Percentiles rank a stretch among this genome's conserved stretches.
phyloP scores from a whole-genome alignment of 148 eudicot species.

The Persicaria maculosa region DNA sequence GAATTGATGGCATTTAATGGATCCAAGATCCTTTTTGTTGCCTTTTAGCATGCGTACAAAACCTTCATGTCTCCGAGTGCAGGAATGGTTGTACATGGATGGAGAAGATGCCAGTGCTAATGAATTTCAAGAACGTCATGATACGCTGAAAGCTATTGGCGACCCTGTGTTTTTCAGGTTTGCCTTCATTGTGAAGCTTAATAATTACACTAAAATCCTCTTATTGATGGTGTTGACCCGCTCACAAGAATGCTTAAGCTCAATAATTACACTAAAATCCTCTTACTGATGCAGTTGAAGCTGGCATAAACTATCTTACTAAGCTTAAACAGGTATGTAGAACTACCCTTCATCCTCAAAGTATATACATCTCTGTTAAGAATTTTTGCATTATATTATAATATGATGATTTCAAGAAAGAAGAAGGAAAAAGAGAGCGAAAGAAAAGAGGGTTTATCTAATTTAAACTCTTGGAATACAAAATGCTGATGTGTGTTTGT shows the following conservation, averaged over 20 bases:
- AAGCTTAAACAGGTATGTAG: conserved; percentile 64
- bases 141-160: conserved; percentile 48
- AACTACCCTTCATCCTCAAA: not conserved
- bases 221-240: not conserved
- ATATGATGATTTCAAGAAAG: no score
- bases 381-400: no score
- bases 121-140: conserved; percentile 73
- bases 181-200: not conserved
- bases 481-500: no score
- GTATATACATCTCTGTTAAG: no score
- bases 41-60: no score
- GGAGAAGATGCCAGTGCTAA: conserved; percentile 30
- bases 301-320: conserved; percentile 51
- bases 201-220: not conserved
- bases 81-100: not conserved
- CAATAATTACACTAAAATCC: no score
- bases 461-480: no score
- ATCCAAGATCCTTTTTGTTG: not conserved
- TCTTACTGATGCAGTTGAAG: conserved; percentile 50
- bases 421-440: no score
- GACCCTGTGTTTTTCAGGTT: conserved; percentile 10
- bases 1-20: not conserved
- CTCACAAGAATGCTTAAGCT: no score
- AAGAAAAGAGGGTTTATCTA: no score
- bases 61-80: not conserved